Evolutionary conservation across 2,329 filamentous ascomycete species (phyloP).

Genomic region (Colletotrichum spinosum): DNA sequence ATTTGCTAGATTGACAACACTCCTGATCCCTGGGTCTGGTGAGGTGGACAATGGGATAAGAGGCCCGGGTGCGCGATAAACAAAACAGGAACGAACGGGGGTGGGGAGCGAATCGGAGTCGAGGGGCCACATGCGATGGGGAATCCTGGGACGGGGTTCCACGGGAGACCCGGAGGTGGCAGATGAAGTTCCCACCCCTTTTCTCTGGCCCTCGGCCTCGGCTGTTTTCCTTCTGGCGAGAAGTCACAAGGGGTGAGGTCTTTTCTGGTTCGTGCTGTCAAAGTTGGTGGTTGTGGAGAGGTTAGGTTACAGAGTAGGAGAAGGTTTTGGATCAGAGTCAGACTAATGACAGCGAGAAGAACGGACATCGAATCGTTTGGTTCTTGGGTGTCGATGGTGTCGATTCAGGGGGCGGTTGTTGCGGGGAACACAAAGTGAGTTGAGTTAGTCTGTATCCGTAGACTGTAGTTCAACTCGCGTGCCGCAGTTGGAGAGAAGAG

Average conservation of each 20-base stretch:
- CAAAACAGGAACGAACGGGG: slow-evolving; percentile 1
- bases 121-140: slow-evolving; percentile 8
- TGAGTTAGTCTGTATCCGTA: neutral
- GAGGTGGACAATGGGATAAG: too few species aligned
- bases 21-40: too few species aligned
- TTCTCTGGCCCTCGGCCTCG: neutral
- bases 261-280: too few species aligned
- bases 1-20: neutral
- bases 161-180: slow-evolving; percentile 25
- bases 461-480: neutral
- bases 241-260: neutral
- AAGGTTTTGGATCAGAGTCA: neutral
- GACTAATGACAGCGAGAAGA: neutral
- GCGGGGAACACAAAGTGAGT: neutral
- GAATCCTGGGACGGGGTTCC: slow-evolving; percentile 7
- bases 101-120: slow-evolving; percentile 12
- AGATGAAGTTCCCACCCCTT: slow-evolving; percentile 17
- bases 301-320: neutral
- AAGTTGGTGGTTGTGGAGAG: neutral
- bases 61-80: slow-evolving; percentile 5
- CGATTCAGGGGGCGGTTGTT: slow-evolving; percentile 20
- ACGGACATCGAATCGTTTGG: slow-evolving; percentile 26
- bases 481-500: neutral
- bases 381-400: slow-evolving; percentile 9
- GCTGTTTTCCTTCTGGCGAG: neutral